These are phyloP conservation scores for Botryotinia calthae DNA, from an alignment of 2,329 filamentous ascomycete species.

Conservation along the genomic window DNA sequence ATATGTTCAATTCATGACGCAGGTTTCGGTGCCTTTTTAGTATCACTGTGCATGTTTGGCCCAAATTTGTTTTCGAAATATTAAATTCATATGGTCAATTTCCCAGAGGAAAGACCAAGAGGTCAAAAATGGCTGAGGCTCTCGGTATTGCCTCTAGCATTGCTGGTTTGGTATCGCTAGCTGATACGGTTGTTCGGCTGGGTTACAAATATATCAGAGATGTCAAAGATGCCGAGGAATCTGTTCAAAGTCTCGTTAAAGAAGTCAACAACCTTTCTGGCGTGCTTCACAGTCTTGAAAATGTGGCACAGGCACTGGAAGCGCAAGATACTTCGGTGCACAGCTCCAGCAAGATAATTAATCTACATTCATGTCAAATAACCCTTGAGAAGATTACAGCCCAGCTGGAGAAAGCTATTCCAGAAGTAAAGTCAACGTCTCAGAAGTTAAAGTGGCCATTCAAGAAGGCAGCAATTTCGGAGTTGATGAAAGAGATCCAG, in stretches of 20 bases:
- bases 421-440: not conserved
- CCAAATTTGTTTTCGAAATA: not conserved
- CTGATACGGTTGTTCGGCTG: slow-evolving; percentile 14
- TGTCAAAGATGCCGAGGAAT: slow-evolving; percentile 16
- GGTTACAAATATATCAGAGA: slow-evolving; percentile 23
- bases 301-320: slow-evolving; percentile 4
- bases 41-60: not conserved
- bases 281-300: slow-evolving; percentile 16
- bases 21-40: not conserved
- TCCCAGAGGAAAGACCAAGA: rapidly evolving
- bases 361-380: slow-evolving; percentile 24
- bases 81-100: no score
- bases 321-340: not conserved
- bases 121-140: not conserved
- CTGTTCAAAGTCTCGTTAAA: slow-evolving; percentile 8
- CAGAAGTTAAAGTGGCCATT: slow-evolving; percentile 26
- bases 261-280: slow-evolving; percentile 22
- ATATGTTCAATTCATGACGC: not conserved
- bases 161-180: slow-evolving; percentile 21
- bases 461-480: slow-evolving; percentile 6
- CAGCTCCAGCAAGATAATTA: slow-evolving; percentile 12
- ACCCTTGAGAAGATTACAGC: slow-evolving; percentile 21
- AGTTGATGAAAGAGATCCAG: slow-evolving; percentile 24
- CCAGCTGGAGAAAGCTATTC: slow-evolving; percentile 16
- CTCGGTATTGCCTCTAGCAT: slow-evolving; percentile 10